These are phyloP conservation scores for Metschnikowia similis DNA, from an alignment of 805 yeast genomes.

Conservation along the genomic window DNA sequence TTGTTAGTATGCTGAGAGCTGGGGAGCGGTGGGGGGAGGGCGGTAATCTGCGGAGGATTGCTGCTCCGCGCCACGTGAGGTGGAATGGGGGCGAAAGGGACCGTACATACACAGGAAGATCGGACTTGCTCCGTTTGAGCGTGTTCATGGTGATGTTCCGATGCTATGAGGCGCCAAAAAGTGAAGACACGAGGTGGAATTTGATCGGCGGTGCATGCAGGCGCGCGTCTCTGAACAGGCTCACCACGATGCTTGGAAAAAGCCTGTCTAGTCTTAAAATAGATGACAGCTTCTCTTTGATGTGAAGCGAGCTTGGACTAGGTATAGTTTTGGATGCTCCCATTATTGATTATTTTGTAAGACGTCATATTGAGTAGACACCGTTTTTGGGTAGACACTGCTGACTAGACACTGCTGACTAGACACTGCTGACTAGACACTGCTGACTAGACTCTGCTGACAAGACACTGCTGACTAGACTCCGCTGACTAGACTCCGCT, in stretches of 20 bases:
- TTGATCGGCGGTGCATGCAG: conserved; percentile 3
- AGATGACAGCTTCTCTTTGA: background rate
- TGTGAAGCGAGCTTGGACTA: too few relatives aligned
- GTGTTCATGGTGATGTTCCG: conserved; percentile 9
- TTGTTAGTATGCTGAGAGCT: conserved; percentile 2
- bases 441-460: too few relatives aligned
- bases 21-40: background rate
- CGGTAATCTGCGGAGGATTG: background rate
- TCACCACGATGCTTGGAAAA: background rate
- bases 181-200: conserved; percentile 4
- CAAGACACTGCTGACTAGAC: too few relatives aligned
- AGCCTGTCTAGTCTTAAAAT: too few relatives aligned
- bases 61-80: background rate
- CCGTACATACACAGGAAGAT: conserved; percentile 43
- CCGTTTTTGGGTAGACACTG: too few relatives aligned
- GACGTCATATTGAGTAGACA: too few relatives aligned
- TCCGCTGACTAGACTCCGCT: too few relatives aligned
- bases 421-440: too few relatives aligned
- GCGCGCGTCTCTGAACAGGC: conserved; percentile 1
- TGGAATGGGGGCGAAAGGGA: too few relatives aligned
- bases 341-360: too few relatives aligned
- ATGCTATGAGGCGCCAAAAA: background rate
- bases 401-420: too few relatives aligned
- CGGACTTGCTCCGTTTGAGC: conserved; percentile 28
- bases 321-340: too few relatives aligned